Conservation (phyloP, 768 basidiomycete genomes). For the Mycena vulgaris region DNA sequence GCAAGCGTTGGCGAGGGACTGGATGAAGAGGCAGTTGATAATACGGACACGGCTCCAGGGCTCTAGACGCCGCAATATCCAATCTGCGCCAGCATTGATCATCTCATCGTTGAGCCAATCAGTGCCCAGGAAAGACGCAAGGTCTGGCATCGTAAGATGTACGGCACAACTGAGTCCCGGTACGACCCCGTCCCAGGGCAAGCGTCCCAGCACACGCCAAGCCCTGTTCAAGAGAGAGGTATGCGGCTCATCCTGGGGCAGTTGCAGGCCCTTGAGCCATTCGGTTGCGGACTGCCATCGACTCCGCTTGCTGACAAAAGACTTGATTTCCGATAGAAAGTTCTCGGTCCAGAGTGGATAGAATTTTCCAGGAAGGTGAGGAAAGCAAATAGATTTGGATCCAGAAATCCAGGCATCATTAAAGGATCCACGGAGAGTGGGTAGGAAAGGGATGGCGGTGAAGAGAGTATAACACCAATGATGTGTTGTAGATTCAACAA, state of each 20-base stretch:
- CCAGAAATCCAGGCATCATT: conserved; percentile 16
- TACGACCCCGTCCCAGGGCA: background rate
- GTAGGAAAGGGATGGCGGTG: background rate
- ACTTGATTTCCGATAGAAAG: conserved; percentile 5
- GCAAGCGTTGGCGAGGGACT: background rate
- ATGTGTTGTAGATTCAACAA: too few relatives aligned
- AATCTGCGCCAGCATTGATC: conserved; percentile 19
- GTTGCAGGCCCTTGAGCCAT: background rate
- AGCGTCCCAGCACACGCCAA: background rate
- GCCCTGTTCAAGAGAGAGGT: too few relatives aligned
- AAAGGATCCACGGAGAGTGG: background rate
- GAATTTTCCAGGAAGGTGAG: background rate
- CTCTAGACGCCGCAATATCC: background rate
- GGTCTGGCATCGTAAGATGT: conserved; percentile 2
- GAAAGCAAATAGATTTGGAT: conserved; percentile 1
- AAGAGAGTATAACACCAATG: too few relatives aligned
- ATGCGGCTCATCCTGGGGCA: too few relatives aligned
- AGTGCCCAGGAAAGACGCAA: conserved; percentile 2
- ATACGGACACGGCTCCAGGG: conserved; percentile 9
- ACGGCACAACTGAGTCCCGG: conserved; percentile 7
- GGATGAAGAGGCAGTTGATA: conserved; percentile 21
- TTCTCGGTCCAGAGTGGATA: conserved; percentile 17
- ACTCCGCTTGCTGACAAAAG: background rate
- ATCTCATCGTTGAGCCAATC: conserved; percentile 25
- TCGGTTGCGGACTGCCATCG: background rate